Evolutionary conservation across 306 rosid species (phyloP), one percentile per base, ranked within the genome.

Genomic region (Canavalia ensiformis): DNA sequence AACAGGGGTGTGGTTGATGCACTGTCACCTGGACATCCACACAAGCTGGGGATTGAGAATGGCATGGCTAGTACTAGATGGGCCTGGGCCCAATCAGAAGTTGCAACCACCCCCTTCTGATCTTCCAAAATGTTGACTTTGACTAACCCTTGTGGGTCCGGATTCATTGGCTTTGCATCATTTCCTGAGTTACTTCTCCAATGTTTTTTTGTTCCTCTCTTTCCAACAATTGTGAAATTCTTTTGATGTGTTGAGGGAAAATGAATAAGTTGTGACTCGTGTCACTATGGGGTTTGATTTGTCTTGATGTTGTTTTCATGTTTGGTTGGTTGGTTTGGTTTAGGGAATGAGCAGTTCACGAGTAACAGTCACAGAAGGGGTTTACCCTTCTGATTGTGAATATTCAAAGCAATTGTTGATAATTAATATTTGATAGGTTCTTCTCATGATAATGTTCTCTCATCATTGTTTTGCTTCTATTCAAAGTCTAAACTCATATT

Each of bases 1-100:
- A 79, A 83, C 88, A 92, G 98, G 98, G 37, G 92, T 88, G 55
- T 92, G 98, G 98, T 82, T 94, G 68, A 94, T 94, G 98, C 98
- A 94, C 83, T 94, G 97, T 76, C 98, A 94, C 86, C 72, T 94
- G 13, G 97, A 94, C 30, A 60, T 94, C 8, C 98, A 94, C 55
- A 92, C 98, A 45, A 94, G 98, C 81, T 92, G 98, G 97, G 98
- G 98, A 37, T 77, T 94, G 37, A 92, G 87, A 76, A 94, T 94
- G 98, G 92, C 92, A 39, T 92, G 98, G 97, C 75, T 92, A 18
- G 97, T 94, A 25, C 68, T 88, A 45, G 94, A 94, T 29, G 96
- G 94, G 55, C 64, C 93, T 4, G 86, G 75, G 18, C 77, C 92
- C 5, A 76, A 90, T 63, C 96, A 92, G 83, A 94, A 92, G 91